These are phyloP conservation scores for Elsinoe perseae DNA, from an alignment of 2,329 filamentous ascomycete genomes.

Conservation along the genomic window DNA sequence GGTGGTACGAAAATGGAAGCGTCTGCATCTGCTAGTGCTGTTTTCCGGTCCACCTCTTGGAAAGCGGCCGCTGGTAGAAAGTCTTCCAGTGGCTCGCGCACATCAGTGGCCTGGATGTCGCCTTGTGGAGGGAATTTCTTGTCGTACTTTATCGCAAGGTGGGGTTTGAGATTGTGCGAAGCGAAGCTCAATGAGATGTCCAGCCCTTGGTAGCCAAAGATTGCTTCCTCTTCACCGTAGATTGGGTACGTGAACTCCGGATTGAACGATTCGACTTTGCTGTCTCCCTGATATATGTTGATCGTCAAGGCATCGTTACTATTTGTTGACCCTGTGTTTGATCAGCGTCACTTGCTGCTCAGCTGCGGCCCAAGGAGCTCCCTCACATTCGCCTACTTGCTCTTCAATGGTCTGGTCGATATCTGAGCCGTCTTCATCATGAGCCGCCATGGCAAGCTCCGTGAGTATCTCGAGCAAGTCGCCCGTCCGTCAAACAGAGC, in stretches of 20 bases:
- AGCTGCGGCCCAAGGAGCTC: neutral
- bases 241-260: slow-evolving; percentile 86
- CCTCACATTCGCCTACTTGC: slow-evolving; percentile 19
- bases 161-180: slow-evolving; percentile 69
- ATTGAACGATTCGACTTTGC: slow-evolving; percentile 59
- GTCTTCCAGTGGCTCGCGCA: slow-evolving; percentile 55
- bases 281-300: slow-evolving; percentile 48
- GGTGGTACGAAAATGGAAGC: slow-evolving; percentile 62
- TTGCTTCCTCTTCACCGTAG: slow-evolving; percentile 85
- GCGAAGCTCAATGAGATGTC: slow-evolving; percentile 64
- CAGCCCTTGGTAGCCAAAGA: slow-evolving; percentile 82
- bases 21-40: slow-evolving; percentile 29
- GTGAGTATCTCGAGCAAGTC: neutral
- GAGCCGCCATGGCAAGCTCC: neutral
- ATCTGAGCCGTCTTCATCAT: slow-evolving; percentile 15
- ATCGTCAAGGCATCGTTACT: slow-evolving; percentile 57
- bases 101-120: slow-evolving; percentile 61
- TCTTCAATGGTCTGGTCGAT: slow-evolving; percentile 14
- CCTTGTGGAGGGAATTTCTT: slow-evolving; percentile 64
- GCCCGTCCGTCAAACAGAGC: neutral
- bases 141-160: slow-evolving; percentile 61
- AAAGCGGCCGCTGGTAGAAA: slow-evolving; percentile 58
- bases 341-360: slow-evolving; percentile 6
- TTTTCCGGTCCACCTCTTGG: slow-evolving; percentile 16
- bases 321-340: slow-evolving; percentile 44